phyloP scores from a whole-genome alignment of 2,329 filamentous ascomycete species.

The Penicillium sp. region DNA sequence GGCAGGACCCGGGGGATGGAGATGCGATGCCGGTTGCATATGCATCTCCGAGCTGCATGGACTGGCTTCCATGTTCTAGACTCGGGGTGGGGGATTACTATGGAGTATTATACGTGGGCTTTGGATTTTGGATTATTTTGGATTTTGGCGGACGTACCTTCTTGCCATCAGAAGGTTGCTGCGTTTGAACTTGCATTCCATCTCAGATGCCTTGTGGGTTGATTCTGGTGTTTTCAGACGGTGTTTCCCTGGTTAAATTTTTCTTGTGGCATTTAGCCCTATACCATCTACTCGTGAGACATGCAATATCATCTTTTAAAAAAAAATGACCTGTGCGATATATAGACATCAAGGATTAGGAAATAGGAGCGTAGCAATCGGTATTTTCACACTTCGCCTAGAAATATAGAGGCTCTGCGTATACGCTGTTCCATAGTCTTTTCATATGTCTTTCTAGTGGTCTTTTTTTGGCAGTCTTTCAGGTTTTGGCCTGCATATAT shows the following conservation, averaged over 20 bases:
- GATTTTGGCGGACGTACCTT: not conserved
- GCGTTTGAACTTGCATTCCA: not conserved
- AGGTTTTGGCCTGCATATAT: not conserved
- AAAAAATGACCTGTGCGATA: not conserved
- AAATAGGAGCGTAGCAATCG: not conserved
- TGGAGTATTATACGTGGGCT: slow-evolving; percentile 6
- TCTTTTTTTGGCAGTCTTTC: too few species aligned
- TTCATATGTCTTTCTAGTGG: too few species aligned
- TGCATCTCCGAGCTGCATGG: slow-evolving; percentile 6
- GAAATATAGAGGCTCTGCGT: not conserved
- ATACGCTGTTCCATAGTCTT: too few species aligned
- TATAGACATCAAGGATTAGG: not conserved
- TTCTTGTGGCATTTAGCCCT: not conserved
- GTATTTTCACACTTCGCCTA: not conserved
- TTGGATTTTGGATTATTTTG: not conserved
- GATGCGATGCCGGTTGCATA: not conserved
- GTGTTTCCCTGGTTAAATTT: slow-evolving; percentile 3
- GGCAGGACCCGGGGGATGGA: slow-evolving; percentile 8
- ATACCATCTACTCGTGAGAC: slow-evolving; percentile 3
- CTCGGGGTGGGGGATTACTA: not conserved
- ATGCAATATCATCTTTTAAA: slow-evolving; percentile 2
- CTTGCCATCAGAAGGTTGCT: not conserved
- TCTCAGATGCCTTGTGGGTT: not conserved
- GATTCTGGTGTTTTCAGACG: not conserved
- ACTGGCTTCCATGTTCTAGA: slow-evolving; percentile 14